These are phyloP conservation scores for Apiospora phragmitis DNA, from an alignment of 2,329 filamentous ascomycete genomes.

Conservation along the genomic window DNA sequence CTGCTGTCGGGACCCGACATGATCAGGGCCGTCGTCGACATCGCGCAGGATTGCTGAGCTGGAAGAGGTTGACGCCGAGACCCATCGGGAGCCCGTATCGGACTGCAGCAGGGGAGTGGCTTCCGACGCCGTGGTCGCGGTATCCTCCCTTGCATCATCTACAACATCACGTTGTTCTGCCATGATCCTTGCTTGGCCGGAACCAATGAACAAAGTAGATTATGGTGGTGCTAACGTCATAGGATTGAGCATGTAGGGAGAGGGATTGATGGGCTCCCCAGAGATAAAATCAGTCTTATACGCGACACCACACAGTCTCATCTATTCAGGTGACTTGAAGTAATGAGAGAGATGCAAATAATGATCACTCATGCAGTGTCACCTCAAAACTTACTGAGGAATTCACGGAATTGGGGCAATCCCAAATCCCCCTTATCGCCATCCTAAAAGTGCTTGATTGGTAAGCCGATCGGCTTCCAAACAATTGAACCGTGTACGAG, in stretches of 20 bases:
- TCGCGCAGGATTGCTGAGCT: conserved; percentile 18
- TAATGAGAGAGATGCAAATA: neutral
- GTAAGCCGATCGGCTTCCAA: neutral
- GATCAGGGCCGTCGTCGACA: neutral
- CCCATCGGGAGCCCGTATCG: conserved; percentile 13
- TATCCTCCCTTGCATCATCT: neutral
- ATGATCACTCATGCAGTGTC: neutral
- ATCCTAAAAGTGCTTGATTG: conserved; percentile 2
- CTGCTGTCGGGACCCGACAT: neutral
- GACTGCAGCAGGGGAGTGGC: conserved; percentile 29
- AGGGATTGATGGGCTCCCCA: neutral
- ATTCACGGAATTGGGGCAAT: neutral
- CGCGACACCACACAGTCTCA: neutral
- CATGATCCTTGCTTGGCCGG: neutral
- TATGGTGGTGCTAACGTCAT: neutral
- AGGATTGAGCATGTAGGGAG: neutral
- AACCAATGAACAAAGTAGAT: neutral
- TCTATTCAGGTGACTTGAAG: neutral
- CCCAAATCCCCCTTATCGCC: neutral
- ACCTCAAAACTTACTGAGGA: neutral
- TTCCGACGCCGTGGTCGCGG: conserved; percentile 21
- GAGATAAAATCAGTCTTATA: neutral
- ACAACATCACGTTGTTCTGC: neutral
- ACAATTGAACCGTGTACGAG: neutral
- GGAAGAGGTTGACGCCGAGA: conserved; percentile 13